Conservation (phyloP, 257 asterid species). For the Euphrasia confusa region DNA sequence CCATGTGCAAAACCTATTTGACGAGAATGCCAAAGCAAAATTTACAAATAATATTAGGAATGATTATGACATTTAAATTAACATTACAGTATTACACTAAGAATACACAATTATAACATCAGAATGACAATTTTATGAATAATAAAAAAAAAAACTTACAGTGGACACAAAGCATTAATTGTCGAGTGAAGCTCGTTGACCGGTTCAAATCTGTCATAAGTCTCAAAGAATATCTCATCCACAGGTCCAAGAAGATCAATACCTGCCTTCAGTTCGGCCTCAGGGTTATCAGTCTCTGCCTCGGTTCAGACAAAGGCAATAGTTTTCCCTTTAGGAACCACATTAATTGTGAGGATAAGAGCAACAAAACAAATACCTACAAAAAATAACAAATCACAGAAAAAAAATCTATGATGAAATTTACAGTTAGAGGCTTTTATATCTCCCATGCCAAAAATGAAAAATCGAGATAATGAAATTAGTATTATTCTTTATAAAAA, state of each 20-base stretch:
- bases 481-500: constrained; percentile 6
- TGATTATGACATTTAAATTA: background rate
- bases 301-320: constrained; percentile 92
- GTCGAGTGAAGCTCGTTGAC: constrained; percentile 77
- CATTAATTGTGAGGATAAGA: constrained; percentile 93
- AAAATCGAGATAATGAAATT: constrained; percentile 9
- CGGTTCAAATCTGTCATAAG: constrained; percentile 82
- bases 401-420: constrained; percentile 7
- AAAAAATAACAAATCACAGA: constrained; percentile 20
- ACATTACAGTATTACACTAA: no score
- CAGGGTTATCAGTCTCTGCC: constrained; percentile 86
- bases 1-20: constrained; percentile 59
- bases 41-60: background rate
- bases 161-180: constrained; percentile 87
- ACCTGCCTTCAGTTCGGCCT: constrained; percentile 81
- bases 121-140: constrained; percentile 11
- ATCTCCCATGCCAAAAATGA: background rate
- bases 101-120: no score
- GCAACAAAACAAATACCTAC: constrained; percentile 92
- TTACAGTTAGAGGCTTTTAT: background rate
- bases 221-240: constrained; percentile 88
- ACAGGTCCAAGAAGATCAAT: constrained; percentile 93
- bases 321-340: constrained; percentile 92
- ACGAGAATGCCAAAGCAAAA: constrained; percentile 4
- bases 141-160: constrained; percentile 47